A percentile compares a stretch with the other conserved stretches of the same genome.
phyloP scores from a whole-genome alignment of 2,329 filamentous ascomycete species.

The Graphiopsis chlorocephala region DNA sequence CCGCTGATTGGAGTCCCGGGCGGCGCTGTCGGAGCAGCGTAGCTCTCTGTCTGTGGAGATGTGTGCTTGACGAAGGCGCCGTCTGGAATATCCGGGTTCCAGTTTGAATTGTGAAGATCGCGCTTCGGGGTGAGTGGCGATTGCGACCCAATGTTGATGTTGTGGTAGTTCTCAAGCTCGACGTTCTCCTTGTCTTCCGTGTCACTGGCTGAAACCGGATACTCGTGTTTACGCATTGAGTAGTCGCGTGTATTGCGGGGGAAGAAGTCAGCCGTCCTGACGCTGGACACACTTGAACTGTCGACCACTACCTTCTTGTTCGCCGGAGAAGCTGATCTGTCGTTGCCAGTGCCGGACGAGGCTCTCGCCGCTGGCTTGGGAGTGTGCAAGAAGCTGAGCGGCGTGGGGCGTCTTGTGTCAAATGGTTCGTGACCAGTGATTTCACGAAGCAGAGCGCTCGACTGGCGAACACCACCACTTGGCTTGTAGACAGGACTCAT shows the following conservation, averaged over 20 bases:
- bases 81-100: slow-evolving; percentile 23
- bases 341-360: slow-evolving; percentile 3
- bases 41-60: slow-evolving; percentile 10
- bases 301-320: slow-evolving; percentile 26
- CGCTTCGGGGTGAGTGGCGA: slow-evolving; percentile 22
- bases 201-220: slow-evolving; percentile 19
- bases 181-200: slow-evolving; percentile 25
- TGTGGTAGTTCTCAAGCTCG: background rate
- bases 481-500: slow-evolving; percentile 41
- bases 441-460: background rate
- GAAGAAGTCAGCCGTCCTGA: slow-evolving; percentile 40
- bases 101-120: slow-evolving; percentile 23
- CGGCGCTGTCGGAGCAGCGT: slow-evolving; percentile 23
- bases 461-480: slow-evolving; percentile 15
- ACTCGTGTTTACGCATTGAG: slow-evolving; percentile 34
- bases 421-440: background rate
- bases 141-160: background rate
- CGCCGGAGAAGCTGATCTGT: background rate
- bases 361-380: background rate
- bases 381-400: background rate
- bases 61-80: slow-evolving; percentile 11
- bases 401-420: background rate
- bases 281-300: slow-evolving; percentile 37
- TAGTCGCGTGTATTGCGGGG: slow-evolving; percentile 38
- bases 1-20: slow-evolving; percentile 29